phyloP scores from a whole-genome alignment of 345 rosid species.

The Euphorbia peplus region DNA sequence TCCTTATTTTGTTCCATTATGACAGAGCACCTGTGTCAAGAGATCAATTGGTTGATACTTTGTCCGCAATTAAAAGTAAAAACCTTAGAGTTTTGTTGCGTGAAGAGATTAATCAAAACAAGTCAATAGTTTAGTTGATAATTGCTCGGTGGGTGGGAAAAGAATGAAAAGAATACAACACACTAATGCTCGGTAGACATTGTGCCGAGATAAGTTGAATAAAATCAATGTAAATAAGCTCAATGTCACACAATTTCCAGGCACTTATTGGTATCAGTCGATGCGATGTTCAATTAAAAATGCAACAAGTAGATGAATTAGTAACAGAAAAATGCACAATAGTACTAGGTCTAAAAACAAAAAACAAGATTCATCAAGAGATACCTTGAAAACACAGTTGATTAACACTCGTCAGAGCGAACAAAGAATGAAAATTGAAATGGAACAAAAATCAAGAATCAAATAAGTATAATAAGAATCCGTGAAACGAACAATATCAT shows the following conservation, averaged over 20 bases:
- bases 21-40: not conserved
- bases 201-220: not conserved
- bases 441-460: no score
- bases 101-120: not conserved
- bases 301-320: not conserved
- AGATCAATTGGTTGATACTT: not conserved
- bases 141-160: not conserved
- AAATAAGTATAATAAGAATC: no score
- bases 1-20: constrained; percentile 20
- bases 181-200: not conserved
- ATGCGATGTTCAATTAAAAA: not conserved
- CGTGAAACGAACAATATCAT: no score
- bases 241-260: not conserved
- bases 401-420: no score
- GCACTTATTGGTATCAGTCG: not conserved
- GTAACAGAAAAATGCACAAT: not conserved
- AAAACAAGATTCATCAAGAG: no score
- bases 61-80: not conserved
- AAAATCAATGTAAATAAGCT: not conserved
- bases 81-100: not conserved
- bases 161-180: not conserved
- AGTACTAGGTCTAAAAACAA: no score
- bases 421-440: no score
- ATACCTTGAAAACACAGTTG: no score
- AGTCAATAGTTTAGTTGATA: not conserved